phyloP scores from a whole-genome alignment of 192 early-diverging fungal genomes.

The Dissophora ornata region DNA sequence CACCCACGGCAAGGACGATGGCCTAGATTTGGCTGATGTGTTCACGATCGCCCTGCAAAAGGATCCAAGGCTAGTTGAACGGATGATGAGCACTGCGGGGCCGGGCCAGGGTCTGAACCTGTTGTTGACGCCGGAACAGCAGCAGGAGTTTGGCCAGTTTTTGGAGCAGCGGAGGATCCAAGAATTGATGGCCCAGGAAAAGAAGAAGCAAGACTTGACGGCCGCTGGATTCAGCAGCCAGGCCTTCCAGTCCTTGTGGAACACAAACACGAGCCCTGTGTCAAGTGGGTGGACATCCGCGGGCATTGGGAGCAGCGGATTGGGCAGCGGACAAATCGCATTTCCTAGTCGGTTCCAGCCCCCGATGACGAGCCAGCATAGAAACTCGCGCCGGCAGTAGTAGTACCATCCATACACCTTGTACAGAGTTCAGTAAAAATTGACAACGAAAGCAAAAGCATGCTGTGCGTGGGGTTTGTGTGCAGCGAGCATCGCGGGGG shows the following conservation, averaged over 20 bases:
- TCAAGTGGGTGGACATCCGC: background rate
- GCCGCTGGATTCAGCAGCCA: constrained; percentile 25
- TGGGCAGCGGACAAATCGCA: background rate
- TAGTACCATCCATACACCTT: too few relatives aligned
- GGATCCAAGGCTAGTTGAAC: constrained; percentile 36
- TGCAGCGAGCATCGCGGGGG: too few relatives aligned
- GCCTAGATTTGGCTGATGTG: constrained; percentile 45
- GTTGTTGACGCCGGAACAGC: constrained; percentile 27
- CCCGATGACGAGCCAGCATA: constrained; percentile 20
- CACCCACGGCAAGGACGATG: constrained; percentile 14
- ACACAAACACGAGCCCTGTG: background rate
- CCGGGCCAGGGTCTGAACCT: constrained; percentile 21
- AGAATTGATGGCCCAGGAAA: constrained; percentile 26
- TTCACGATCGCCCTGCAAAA: constrained; percentile 47
- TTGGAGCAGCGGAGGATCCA: constrained; percentile 28
- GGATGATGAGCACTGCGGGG: constrained; percentile 24
- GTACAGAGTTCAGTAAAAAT: too few relatives aligned
- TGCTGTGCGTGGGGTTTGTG: too few relatives aligned
- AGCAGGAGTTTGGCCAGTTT: constrained; percentile 34
- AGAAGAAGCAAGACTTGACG: constrained; percentile 29
- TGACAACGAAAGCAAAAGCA: too few relatives aligned
- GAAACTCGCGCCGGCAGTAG: too few relatives aligned
- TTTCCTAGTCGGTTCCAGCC: constrained; percentile 27
- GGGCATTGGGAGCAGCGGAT: background rate
- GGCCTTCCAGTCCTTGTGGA: constrained; percentile 1